phyloP scores from a whole-genome alignment of 2,329 filamentous ascomycete genomes.

The Fusarium nygamai region DNA sequence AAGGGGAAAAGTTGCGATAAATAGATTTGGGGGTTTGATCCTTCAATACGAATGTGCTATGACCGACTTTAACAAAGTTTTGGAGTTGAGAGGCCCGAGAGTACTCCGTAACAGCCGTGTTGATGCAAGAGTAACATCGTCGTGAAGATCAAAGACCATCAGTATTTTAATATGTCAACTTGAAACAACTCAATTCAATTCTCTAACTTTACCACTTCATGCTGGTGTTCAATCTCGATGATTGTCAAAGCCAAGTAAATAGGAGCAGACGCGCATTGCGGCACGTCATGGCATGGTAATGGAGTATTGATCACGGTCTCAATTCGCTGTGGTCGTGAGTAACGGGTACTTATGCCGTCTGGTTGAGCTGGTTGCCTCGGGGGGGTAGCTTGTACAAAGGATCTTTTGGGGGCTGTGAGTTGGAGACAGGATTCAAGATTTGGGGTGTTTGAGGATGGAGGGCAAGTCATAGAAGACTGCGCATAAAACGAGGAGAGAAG shows the following conservation, averaged over 20 bases:
- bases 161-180: not conserved
- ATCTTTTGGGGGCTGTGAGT: not conserved
- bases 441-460: not conserved
- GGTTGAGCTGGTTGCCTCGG: not conserved
- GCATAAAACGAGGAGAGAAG: not conserved
- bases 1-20: not conserved
- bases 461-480: not conserved
- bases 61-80: not conserved
- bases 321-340: not conserved
- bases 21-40: not conserved
- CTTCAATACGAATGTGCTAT: not conserved
- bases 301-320: not conserved
- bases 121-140: not conserved
- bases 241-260: not conserved
- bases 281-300: conserved; percentile 12
- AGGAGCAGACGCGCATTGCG: not conserved
- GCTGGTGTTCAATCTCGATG: not conserved
- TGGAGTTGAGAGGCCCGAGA: not conserved
- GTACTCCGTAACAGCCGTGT: not conserved
- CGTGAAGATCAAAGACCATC: not conserved
- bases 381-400: conserved; percentile 6
- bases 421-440: conserved; percentile 18
- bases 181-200: not conserved
- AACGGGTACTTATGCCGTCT: not conserved
- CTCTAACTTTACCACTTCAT: too few relatives aligned